Evolutionary conservation across 352 stramenopile genomes (phyloP).

Genomic region (Phytophthora sansomeana): DNA sequence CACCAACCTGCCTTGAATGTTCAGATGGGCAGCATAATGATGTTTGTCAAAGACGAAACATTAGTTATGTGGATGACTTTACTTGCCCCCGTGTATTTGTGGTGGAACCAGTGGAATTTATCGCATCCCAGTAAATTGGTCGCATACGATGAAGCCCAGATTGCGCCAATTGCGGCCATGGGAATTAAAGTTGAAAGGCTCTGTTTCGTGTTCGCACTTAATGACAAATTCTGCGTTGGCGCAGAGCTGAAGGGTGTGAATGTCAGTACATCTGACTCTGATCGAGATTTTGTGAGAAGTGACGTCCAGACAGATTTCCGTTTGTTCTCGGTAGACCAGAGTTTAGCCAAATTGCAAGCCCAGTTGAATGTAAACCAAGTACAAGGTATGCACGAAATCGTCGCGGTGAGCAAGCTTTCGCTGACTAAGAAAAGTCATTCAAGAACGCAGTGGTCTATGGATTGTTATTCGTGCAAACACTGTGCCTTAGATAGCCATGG

Average conservation of each 20-base stretch:
- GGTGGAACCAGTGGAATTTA: constrained; percentile 87
- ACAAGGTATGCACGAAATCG: constrained; percentile 50
- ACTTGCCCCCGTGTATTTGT: constrained; percentile 80
- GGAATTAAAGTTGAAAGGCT: constrained; percentile 55
- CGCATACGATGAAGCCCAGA: constrained; percentile 50
- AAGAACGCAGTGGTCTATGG: constrained; percentile 54
- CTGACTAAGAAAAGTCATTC: constrained; percentile 61
- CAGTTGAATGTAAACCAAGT: constrained; percentile 31
- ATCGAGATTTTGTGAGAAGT: constrained; percentile 43
- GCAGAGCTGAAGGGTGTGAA: constrained; percentile 45
- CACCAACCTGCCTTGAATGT: constrained; percentile 71
- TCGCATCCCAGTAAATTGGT: constrained; percentile 71
- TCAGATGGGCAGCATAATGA: constrained; percentile 54
- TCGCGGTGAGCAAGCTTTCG: constrained; percentile 39
- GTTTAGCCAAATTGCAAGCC: constrained; percentile 40
- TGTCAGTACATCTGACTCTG: constrained; percentile 45
- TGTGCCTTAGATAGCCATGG: constrained; percentile 27
- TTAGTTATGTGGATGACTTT: constrained; percentile 83
- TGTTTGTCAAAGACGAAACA: constrained; percentile 80
- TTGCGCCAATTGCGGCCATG: constrained; percentile 76
- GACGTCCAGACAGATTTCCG: constrained; percentile 41
- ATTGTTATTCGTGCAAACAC: constrained; percentile 58
- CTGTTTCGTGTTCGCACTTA: constrained; percentile 62
- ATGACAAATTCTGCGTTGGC: constrained; percentile 71
- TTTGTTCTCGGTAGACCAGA: constrained; percentile 49